Evolutionary conservation across 2,329 filamentous ascomycete species (phyloP), one percentile per base, ranked within the genome.

Genomic region (Sarocladium brachiariae): DNA sequence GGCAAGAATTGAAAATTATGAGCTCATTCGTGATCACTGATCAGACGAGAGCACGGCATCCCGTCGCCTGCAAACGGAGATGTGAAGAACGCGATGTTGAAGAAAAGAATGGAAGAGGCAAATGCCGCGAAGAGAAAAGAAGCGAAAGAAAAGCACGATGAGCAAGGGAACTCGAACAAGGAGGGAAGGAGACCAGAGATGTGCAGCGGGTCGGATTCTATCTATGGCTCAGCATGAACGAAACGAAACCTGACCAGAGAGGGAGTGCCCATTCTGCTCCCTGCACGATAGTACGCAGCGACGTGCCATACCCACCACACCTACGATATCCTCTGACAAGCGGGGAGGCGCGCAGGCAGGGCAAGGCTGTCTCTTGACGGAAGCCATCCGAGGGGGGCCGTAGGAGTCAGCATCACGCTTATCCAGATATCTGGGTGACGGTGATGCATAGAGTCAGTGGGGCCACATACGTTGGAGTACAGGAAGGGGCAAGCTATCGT

Each of bases 21-120:
- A 8, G 46, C 46, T 49, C 46, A 49, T 49, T 49, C 46, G 46
- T 35, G 33, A 25, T 49, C 31, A 37, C 46, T 35, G 31, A 49
- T 35, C 33, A 23, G 46, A 49, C 46, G 46, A 48, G 45, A 35
- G 33, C 18, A 23, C 33, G 24, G 46, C 46, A 49, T 49, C 46
- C 46, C 46, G 46, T 49, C 46, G 46, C 46, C 46, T 37, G 46
- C 46, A 49, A 49, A 49, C 31, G 46, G 31, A 49, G 46, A 49
- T 49, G 46, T 19, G 46, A 49, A 49, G 24, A 37, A 37, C 45
- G 46, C 34, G 18, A 33, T 31, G 18, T 43, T n/a, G 23, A 50
- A 13, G 49, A 37, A 38, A 45, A 41, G 48, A 27, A 49, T 19
- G 43, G 31, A 24, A 49, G 25, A 33, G 45, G 35, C 25, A 50